Evolutionary conservation across 2,329 filamentous ascomycete genomes (phyloP), one percentile per base, ranked within the genome.

Genomic region (Ceratocystis destructans): DNA sequence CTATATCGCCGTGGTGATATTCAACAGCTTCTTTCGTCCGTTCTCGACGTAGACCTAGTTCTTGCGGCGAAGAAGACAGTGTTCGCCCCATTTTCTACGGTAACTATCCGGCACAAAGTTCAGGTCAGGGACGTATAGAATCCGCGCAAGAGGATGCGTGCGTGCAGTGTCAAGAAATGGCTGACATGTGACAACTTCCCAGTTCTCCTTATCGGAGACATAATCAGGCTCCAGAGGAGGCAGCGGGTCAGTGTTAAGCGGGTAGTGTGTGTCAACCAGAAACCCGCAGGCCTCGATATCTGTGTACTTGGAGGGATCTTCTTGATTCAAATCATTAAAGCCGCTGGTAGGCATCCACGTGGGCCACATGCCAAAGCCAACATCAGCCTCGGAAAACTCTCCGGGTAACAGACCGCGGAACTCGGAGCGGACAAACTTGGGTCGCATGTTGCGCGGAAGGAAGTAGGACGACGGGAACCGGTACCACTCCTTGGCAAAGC

Each of bases 401-500:
- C 94, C 94, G 0, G 94, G 94, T 3, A 99, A 78, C 20, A 99
- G 79, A 1, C 94, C 94, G 7, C 83, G 82, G 75, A 99, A 99
- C 70, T 94, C 90, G 71, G 90, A 96, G 70, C 88, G 89, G 71
- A 99, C 79, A 72, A 96, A 99, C 71, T 94, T 96, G 71, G 89
- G 88, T 70, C 84, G 87, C 79, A 94, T 89, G 62, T 84, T 83
- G n/a, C 86, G 79, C 0, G 94, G 93, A 2, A 99, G 79, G 73
- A 94, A 91, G 77, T 91, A 97, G 0, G 92, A 95, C 0, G 89
- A 93, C 1, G 94, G 93, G 73, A 96, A 97, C 45, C 94, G 89
- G 75, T 99, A 96, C 94, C 94, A 99, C 74, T 99, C 94, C 74
- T 97, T 99, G 33, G 90, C 91, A 48, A 96, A 83, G 74, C 94